Conservation (phyloP, 176 grass and related monocot genomes). For the Thinopyrum elongatum region DNA sequence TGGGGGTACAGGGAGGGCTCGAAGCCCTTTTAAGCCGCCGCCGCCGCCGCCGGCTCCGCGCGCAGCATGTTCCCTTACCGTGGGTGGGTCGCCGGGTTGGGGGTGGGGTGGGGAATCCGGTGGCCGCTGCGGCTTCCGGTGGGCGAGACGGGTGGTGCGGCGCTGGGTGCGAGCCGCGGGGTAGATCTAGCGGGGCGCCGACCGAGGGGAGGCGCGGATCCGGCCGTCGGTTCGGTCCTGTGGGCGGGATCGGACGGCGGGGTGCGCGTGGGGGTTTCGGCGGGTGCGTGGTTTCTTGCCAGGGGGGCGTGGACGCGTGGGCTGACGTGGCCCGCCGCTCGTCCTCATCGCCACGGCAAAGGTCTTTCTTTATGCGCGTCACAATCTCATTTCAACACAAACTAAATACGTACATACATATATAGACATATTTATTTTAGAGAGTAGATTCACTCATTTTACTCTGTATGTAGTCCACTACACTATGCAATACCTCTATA, state of each 20-base stretch:
- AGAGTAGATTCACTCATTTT: too few relatives aligned
- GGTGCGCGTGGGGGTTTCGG: background rate
- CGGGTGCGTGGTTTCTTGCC: conserved; percentile 15
- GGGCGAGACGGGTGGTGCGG: conserved; percentile 1
- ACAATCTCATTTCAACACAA: too few relatives aligned
- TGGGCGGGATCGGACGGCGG: conserved; percentile 31
- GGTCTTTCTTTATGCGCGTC: background rate
- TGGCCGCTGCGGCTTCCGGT: conserved; percentile 26
- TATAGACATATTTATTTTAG: too few relatives aligned
- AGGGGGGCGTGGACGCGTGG: conserved; percentile 7
- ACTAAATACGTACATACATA: too few relatives aligned
- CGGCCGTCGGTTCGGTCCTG: background rate
- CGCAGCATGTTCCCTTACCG: background rate
- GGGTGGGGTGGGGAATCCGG: background rate
- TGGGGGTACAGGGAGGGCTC: background rate
- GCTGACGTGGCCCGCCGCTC: background rate
- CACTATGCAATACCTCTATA: too few relatives aligned
- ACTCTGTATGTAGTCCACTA: fast-evolving
- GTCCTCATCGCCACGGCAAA: background rate
- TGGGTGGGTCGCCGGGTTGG: conserved; percentile 8
- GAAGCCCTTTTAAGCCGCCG: background rate
- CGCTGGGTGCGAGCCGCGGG: background rate
- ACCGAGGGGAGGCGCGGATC: background rate
- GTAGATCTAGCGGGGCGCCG: conserved; percentile 12
- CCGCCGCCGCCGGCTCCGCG: too few relatives aligned